These are phyloP conservation scores for Nemania bipapillata DNA, from an alignment of 2,329 filamentous ascomycete species.

Conservation along the genomic window DNA sequence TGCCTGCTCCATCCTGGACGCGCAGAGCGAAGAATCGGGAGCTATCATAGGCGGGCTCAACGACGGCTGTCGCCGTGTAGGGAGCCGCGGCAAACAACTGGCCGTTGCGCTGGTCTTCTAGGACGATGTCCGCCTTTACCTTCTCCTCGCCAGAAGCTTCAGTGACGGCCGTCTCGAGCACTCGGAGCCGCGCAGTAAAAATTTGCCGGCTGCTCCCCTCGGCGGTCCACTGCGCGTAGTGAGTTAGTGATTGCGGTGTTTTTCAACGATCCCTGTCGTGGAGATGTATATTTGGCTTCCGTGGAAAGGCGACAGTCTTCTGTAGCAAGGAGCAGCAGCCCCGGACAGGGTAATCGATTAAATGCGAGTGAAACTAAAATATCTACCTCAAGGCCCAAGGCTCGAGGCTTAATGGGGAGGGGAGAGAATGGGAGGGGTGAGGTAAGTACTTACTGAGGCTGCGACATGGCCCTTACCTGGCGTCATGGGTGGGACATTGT, in stretches of 20 bases:
- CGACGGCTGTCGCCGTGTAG: conserved; percentile 72
- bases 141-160: conserved; percentile 60
- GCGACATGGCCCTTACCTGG: conserved; percentile 83
- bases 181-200: conserved; percentile 83
- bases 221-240: conserved; percentile 69
- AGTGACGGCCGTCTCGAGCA: conserved; percentile 77
- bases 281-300: neutral
- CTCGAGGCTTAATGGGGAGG: neutral
- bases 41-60: conserved; percentile 82
- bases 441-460: conserved; percentile 55
- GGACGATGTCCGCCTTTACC: conserved; percentile 78
- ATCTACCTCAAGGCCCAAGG: neutral
- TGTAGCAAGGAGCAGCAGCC: neutral
- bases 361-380: conserved; percentile 7
- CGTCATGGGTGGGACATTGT: conserved; percentile 83
- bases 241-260: conserved; percentile 26
- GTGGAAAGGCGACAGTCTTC: neutral
- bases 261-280: neutral
- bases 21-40: conserved; percentile 85
- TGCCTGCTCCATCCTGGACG: conserved; percentile 78
- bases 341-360: neutral
- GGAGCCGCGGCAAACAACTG: conserved; percentile 86
- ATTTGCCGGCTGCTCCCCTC: conserved; percentile 77
- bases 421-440: neutral
- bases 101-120: conserved; percentile 78